Percentiles rank a stretch among this genome's conserved stretches.
phyloP scores from a whole-genome alignment of 208 protist genomes.

The Borovskyia barvae region DNA sequence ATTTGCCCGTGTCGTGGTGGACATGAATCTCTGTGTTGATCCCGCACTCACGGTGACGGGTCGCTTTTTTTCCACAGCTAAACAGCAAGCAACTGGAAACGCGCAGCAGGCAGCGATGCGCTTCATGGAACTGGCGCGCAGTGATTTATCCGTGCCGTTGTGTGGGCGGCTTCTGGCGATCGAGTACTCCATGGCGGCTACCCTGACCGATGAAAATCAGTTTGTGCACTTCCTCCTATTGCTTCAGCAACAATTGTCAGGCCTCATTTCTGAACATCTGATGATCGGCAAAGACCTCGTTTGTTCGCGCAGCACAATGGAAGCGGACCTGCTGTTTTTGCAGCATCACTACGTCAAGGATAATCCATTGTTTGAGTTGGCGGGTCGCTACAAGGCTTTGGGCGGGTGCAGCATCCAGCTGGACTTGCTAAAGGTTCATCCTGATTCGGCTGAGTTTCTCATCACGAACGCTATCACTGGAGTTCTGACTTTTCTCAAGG shows the following conservation, averaged over 20 bases:
- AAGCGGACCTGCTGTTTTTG: slow-evolving; percentile 45
- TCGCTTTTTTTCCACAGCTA: slow-evolving; percentile 60
- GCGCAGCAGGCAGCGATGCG: slow-evolving; percentile 37
- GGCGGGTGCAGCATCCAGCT: slow-evolving; percentile 80
- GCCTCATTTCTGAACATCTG: slow-evolving; percentile 39
- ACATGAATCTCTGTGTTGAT: slow-evolving; percentile 34
- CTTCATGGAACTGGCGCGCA: slow-evolving; percentile 63
- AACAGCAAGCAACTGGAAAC: slow-evolving; percentile 25
- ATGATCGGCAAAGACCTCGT: slow-evolving; percentile 22
- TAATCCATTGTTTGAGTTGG: slow-evolving; percentile 60
- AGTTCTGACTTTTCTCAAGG: slow-evolving; percentile 62
- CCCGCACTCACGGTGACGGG: slow-evolving; percentile 51
- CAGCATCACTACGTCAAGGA: slow-evolving; percentile 49
- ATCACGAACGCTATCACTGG: slow-evolving; percentile 40
- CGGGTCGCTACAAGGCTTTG: slow-evolving; percentile 51
- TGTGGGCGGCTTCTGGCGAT: slow-evolving; percentile 44
- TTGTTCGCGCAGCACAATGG: slow-evolving; percentile 17
- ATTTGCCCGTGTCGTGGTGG: slow-evolving; percentile 58
- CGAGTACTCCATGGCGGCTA: slow-evolving; percentile 39
- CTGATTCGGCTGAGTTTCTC: slow-evolving; percentile 39
- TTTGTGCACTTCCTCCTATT: slow-evolving; percentile 63
- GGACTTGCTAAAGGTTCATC: slow-evolving; percentile 78
- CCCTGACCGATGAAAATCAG: slow-evolving; percentile 32
- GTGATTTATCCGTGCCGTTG: slow-evolving; percentile 37
- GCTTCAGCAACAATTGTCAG: slow-evolving; percentile 65